Evolutionary conservation across 495 filamentous ascomycete genomes (phyloP).

Genomic region (Usnea hakonensis): DNA sequence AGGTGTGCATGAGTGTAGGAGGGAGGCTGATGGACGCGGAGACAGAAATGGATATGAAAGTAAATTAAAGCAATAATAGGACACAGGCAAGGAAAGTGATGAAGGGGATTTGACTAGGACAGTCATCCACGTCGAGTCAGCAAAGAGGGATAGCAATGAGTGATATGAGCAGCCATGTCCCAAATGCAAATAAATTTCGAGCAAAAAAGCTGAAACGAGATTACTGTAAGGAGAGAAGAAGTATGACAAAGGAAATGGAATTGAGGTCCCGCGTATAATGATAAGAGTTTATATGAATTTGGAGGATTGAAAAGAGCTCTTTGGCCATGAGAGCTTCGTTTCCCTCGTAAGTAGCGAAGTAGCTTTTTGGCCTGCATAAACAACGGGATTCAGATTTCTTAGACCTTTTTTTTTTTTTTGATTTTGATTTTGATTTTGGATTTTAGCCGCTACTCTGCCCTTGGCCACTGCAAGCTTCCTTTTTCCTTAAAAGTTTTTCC

Average conservation of each 20-base stretch:
- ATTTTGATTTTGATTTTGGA: no score
- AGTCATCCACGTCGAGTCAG: neutral
- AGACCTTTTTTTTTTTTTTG: no score
- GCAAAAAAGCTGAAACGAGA: slow-evolving; percentile 9
- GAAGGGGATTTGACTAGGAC: neutral
- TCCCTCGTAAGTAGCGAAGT: neutral
- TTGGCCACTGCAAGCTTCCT: neutral
- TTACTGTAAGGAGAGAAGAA: slow-evolving; percentile 5
- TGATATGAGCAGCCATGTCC: neutral
- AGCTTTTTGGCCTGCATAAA: no score
- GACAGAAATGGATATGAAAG: neutral
- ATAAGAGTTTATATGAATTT: neutral
- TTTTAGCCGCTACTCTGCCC: neutral
- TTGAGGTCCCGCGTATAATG: neutral
- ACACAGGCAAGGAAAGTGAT: neutral
- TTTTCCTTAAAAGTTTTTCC: neutral
- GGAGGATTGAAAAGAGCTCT: neutral
- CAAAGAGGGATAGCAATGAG: slow-evolving; percentile 9
- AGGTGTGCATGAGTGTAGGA: neutral
- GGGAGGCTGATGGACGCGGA: neutral
- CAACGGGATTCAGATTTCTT: no score
- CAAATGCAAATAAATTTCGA: neutral
- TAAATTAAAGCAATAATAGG: slow-evolving; percentile 10
- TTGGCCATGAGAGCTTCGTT: slow-evolving; percentile 1
- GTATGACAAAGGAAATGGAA: neutral